These are phyloP conservation scores for Podila horticola DNA, from an alignment of 192 early-diverging fungal species.

Conservation along the genomic window DNA sequence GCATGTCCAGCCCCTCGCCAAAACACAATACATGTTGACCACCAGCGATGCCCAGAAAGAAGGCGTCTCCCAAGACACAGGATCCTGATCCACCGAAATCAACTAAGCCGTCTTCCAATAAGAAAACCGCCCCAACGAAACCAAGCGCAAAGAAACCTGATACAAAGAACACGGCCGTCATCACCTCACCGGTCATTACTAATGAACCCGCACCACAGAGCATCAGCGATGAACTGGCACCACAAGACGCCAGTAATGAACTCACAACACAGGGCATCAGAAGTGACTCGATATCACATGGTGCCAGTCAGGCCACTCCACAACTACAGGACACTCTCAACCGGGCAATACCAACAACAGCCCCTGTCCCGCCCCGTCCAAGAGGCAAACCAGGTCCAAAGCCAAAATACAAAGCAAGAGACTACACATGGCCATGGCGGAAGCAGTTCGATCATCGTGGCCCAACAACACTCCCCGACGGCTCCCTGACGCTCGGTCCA, in stretches of 20 bases:
- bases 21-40: conserved; percentile 1
- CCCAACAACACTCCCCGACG: too few species aligned
- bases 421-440: neutral
- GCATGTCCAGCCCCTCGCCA: neutral
- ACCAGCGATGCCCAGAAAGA: neutral
- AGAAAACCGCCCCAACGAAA: neutral
- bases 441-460: neutral
- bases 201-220: too few species aligned
- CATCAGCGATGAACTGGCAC: too few species aligned
- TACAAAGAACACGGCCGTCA: neutral
- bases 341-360: too few species aligned
- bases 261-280: too few species aligned
- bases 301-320: too few species aligned
- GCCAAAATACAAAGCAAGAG: neutral
- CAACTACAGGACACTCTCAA: too few species aligned
- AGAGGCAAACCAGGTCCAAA: neutral
- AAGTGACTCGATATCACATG: too few species aligned
- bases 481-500: too few species aligned
- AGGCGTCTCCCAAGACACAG: neutral
- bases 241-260: too few species aligned
- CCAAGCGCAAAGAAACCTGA: neutral
- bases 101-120: neutral
- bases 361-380: neutral
- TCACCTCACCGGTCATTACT: too few species aligned
- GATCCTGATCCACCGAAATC: neutral